Base-by-base conservation (phyloP, 1,139 yeast species). In the Lodderomyces beijingensis region DNA sequence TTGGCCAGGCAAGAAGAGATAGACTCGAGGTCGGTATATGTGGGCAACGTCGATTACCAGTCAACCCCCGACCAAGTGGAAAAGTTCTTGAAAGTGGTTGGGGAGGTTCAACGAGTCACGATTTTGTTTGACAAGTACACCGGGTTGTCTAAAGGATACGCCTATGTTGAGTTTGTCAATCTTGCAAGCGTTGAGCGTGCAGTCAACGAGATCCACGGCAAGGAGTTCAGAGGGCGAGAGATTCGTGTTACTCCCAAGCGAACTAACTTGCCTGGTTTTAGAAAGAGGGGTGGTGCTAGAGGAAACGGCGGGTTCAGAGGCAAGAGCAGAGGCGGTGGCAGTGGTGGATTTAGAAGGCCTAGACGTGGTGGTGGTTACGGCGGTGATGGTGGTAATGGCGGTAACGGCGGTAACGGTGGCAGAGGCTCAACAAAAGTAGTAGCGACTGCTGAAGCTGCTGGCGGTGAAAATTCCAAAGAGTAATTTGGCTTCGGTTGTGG, bases 131-230 rank as follows among this genome's bases (percentile, higher is more conserved):
- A 65, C 42, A 52, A 55, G 34, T 54, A 39, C 43, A 49, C 63
- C 3, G 70, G 71, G 2, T 49, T 57, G 25, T 68, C 72, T 4
- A 67, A 65, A 44, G 74, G 74, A n/a, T 64, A 62, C 38, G 73
- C 73, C 3, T 66, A 65, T 38, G 55, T 67, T 35, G 70, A 66
- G 41, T 67, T 63, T 46, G 59, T 53, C 27, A 44, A 35, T 12
- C 33, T 31, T 3, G 63, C 50, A 19, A 50, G 57, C 28, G 69
- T 57, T 4, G 38, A 50, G 22, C 47, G 48, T 36, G 70, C 74
- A 12, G 59, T 65, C 41, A 54, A 48, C n/a, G 59, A 55, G 30
- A 48, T 62, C 29, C 51, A 63, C 37, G 70, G 65, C 5, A 45
- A 53, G 28, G 45, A 43, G 28, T 63, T 65, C 44, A 51, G 66